Conservation (phyloP, 352 stramenopile species). For the Phytophthora hybrid region DNA sequence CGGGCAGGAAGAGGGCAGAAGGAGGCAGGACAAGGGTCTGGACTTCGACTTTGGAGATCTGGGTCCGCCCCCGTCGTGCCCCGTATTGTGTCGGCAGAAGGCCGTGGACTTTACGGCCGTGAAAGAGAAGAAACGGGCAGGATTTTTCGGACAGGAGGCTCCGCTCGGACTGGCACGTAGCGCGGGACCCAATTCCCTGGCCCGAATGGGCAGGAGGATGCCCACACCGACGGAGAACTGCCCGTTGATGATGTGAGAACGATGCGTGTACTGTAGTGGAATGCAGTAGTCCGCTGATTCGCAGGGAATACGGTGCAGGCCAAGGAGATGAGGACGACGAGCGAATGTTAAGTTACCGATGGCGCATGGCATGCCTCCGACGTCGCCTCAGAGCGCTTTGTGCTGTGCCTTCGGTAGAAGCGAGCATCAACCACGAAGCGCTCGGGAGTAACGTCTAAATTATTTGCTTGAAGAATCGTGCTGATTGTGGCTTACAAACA, state of each 20-base stretch:
- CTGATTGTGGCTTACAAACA: neutral
- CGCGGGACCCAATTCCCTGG: neutral
- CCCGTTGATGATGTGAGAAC: neutral
- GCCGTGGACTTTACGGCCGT: neutral
- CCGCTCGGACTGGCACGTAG: neutral
- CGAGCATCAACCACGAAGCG: neutral
- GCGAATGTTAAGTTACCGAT: neutral
- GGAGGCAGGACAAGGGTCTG: neutral
- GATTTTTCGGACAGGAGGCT: neutral
- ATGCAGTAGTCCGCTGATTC: neutral
- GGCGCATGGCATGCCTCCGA: neutral
- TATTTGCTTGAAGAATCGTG: constrained; percentile 1
- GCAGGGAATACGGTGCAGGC: neutral
- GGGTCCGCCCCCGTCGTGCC: neutral
- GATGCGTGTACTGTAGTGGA: neutral
- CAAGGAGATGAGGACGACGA: neutral
- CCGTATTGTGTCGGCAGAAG: neutral
- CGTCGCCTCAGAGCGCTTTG: neutral
- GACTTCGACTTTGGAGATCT: neutral
- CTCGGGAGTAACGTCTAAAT: neutral
- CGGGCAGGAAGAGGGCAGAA: neutral
- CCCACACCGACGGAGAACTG: neutral
- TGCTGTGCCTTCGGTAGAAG: neutral
- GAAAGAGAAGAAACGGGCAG: neutral
- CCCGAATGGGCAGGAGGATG: neutral